Conservation (phyloP, 75 land plant species). For the Cupressus sempervirens region DNA sequence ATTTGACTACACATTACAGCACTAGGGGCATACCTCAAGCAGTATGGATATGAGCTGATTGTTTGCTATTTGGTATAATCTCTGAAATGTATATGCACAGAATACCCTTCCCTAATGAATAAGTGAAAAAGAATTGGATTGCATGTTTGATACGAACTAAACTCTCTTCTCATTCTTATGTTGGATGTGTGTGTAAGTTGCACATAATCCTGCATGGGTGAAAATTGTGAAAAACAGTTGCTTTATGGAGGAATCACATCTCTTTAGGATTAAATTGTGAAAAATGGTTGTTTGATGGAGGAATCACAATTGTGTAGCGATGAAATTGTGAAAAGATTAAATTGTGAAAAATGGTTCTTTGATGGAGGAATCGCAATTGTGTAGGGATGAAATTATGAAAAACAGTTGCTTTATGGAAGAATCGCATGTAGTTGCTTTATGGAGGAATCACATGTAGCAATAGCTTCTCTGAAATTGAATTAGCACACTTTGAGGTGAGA, state of each 20-base stretch:
- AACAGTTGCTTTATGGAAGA: not conserved
- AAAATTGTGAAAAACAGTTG: not conserved
- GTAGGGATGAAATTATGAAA: not conserved
- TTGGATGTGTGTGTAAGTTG: not conserved
- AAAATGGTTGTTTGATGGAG: too few species aligned
- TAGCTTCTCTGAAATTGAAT: not conserved
- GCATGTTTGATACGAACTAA: not conserved
- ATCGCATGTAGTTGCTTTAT: too few species aligned
- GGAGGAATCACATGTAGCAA: not conserved
- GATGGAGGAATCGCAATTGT: too few species aligned
- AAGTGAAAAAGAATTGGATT: not conserved
- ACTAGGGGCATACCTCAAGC: not conserved
- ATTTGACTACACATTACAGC: not conserved
- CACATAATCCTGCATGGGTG: not conserved
- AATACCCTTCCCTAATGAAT: not conserved
- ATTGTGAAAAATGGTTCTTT: not conserved
- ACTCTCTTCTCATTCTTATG: not conserved
- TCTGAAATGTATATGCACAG: not conserved
- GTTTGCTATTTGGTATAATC: not conserved
- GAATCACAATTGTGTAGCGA: too few species aligned
- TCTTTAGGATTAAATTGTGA: too few species aligned
- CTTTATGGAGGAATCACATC: not conserved
- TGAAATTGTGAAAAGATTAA: too few species aligned
- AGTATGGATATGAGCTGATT: not conserved
- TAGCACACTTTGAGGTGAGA: not conserved